Percentiles rank a stretch among this genome's conserved stretches.
Evolutionary conservation across 805 yeast genomes (phyloP).

Genomic region (Candida sakaeoensis): DNA sequence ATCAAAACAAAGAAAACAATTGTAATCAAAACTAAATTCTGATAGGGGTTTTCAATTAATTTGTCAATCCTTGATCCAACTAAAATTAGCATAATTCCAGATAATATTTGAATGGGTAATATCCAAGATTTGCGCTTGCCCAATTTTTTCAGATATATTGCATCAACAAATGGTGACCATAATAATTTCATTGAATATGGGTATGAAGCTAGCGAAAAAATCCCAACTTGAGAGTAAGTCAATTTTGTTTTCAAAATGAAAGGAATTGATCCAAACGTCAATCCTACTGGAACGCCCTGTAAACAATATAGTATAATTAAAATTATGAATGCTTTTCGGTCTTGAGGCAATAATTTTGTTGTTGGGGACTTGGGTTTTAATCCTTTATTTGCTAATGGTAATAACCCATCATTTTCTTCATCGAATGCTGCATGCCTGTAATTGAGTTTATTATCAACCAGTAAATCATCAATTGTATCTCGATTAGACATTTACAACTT

Average conservation of each 20-base stretch:
- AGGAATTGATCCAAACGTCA: constrained; percentile 93
- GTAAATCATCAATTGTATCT: constrained; percentile 3
- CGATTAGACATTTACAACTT: not conserved
- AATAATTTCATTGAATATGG: constrained; percentile 89
- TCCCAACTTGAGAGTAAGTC: constrained; percentile 83
- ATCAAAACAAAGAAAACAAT: constrained; percentile 71
- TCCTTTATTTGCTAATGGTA: constrained; percentile 26
- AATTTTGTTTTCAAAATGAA: constrained; percentile 79
- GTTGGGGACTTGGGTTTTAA: constrained; percentile 5
- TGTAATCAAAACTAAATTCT: constrained; percentile 57
- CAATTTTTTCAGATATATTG: constrained; percentile 58
- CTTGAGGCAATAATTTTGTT: constrained; percentile 26
- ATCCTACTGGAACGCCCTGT: constrained; percentile 96
- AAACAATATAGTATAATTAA: constrained; percentile 72
- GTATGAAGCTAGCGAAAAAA: constrained; percentile 87
- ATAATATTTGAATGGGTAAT: constrained; percentile 83
- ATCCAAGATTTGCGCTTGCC: constrained; percentile 95
- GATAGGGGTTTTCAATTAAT: constrained; percentile 47
- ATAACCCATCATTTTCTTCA: constrained; percentile 33
- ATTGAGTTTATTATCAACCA: constrained; percentile 15
- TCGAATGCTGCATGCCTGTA: constrained; percentile 22
- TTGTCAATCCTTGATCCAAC: constrained; percentile 59
- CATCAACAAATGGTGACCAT: constrained; percentile 97
- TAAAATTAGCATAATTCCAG: constrained; percentile 61
- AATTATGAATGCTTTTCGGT: constrained; percentile 71